These are phyloP conservation scores for Xylaria grammica DNA, from an alignment of 495 filamentous ascomycete species.

Conservation along the genomic window DNA sequence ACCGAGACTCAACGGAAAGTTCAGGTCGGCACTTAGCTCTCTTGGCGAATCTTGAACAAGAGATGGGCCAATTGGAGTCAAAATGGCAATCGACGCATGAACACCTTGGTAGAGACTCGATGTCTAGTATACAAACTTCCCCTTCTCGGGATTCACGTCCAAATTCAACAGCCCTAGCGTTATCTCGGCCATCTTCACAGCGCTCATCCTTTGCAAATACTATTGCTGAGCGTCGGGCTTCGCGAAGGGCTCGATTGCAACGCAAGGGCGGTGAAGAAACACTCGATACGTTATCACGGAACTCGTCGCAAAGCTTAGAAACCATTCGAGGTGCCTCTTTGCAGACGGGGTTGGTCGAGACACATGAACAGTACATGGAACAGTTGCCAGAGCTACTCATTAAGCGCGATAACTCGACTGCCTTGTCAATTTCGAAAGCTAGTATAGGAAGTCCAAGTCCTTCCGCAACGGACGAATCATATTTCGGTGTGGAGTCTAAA, in stretches of 20 bases:
- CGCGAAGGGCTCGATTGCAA: slow-evolving; percentile 36
- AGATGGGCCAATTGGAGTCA: slow-evolving; percentile 57
- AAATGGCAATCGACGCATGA: slow-evolving; percentile 57
- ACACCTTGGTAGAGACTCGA: slow-evolving; percentile 53
- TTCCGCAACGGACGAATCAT: slow-evolving; percentile 50
- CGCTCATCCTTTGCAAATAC: slow-evolving; percentile 31
- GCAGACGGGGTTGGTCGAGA: slow-evolving; percentile 45
- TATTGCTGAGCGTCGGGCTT: slow-evolving; percentile 41
- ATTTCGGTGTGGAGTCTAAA: not conserved
- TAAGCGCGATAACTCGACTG: slow-evolving; percentile 42
- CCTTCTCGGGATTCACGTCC: slow-evolving; percentile 33
- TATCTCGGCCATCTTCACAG: slow-evolving; percentile 28
- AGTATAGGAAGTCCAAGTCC: slow-evolving; percentile 57
- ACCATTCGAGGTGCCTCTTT: slow-evolving; percentile 37
- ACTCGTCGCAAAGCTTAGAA: slow-evolving; percentile 32
- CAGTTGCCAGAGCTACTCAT: slow-evolving; percentile 44
- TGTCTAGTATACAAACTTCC: slow-evolving; percentile 49
- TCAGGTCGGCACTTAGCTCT: slow-evolving; percentile 46
- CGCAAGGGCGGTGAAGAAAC: slow-evolving; percentile 33
- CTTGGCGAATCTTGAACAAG: slow-evolving; percentile 57
- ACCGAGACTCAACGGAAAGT: slow-evolving; percentile 36
- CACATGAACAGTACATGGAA: slow-evolving; percentile 51
- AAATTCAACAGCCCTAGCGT: slow-evolving; percentile 27
- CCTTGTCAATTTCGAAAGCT: slow-evolving; percentile 45
- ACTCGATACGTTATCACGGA: slow-evolving; percentile 30